Conservation (phyloP, 805 yeast genomes). For the Cyberlindnera japonica region DNA sequence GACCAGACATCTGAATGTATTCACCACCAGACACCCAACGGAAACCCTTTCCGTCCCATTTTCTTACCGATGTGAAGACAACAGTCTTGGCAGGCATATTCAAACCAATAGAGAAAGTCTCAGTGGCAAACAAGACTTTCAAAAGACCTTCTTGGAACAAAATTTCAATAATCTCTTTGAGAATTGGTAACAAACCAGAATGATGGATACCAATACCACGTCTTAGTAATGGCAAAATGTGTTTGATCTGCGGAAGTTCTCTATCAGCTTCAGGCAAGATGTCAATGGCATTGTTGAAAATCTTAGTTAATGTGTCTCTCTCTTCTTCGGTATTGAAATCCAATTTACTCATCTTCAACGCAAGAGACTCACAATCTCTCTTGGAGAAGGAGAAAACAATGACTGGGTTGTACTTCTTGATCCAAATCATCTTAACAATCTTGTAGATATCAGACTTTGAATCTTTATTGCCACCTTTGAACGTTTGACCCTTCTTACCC, state of each 20-base stretch:
- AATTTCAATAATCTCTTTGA: constrained; percentile 93
- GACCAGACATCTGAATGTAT: constrained; percentile 98
- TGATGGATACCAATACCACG: constrained; percentile 99
- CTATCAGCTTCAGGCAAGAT: constrained; percentile 86
- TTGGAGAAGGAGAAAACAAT: constrained; percentile 98
- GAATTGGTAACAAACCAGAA: constrained; percentile 89
- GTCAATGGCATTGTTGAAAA: constrained; percentile 85
- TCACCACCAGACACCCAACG: constrained; percentile 99
- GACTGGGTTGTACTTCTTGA: constrained; percentile 94
- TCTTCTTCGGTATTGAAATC: constrained; percentile 95
- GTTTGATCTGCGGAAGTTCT: constrained; percentile 91
- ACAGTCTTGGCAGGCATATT: constrained; percentile 99
- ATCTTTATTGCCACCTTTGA: constrained; percentile 80
- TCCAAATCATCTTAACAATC: constrained; percentile 97
- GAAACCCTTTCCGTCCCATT: constrained; percentile 97
- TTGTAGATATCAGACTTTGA: constrained; percentile 85
- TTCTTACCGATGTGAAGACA: constrained; percentile 94
- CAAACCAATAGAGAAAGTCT: constrained; percentile 95
- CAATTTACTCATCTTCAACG: constrained; percentile 90
- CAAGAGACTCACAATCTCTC: constrained; percentile 93
- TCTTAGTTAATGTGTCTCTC: constrained; percentile 84
- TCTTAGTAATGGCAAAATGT: constrained; percentile 79
- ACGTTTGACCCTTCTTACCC: constrained; percentile 76
- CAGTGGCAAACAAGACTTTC: constrained; percentile 95
- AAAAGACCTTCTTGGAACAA: constrained; percentile 94